Conservation (phyloP, 208 protist genomes). For the Angomonas deanei region DNA sequence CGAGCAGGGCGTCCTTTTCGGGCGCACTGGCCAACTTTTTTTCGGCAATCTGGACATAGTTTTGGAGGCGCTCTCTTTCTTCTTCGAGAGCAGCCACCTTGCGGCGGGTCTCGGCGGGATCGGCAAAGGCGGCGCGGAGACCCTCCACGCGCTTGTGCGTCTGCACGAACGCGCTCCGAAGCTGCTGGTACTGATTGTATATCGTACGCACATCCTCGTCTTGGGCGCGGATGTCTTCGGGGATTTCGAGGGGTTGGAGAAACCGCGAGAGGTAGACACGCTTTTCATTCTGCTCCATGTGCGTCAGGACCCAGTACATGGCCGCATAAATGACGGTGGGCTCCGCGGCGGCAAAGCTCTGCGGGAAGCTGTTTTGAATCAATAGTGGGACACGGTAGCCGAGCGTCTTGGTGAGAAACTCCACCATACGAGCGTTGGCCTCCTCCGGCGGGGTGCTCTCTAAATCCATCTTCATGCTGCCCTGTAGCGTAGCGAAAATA, state of each 20-base stretch:
- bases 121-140: slow-evolving; percentile 58
- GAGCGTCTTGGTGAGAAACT: slow-evolving; percentile 79
- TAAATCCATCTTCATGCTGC: slow-evolving; percentile 59
- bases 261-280: slow-evolving; percentile 88
- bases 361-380: slow-evolving; percentile 59
- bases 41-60: slow-evolving; percentile 66
- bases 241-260: slow-evolving; percentile 80
- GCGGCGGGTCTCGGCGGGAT: slow-evolving; percentile 70
- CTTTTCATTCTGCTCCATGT: slow-evolving; percentile 85
- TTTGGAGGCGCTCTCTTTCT: slow-evolving; percentile 63
- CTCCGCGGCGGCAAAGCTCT: slow-evolving; percentile 71
- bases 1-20: slow-evolving; percentile 78
- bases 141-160: slow-evolving; percentile 78
- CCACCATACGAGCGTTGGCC: slow-evolving; percentile 53
- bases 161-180: slow-evolving; percentile 73
- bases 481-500: slow-evolving; percentile 73
- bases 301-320: slow-evolving; percentile 85
- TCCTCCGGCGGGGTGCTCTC: slow-evolving; percentile 31
- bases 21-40: slow-evolving; percentile 63
- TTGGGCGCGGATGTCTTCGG: slow-evolving; percentile 76
- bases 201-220: slow-evolving; percentile 86
- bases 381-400: slow-evolving; percentile 77
- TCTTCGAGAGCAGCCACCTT: slow-evolving; percentile 70
- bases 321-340: slow-evolving; percentile 82
- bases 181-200: slow-evolving; percentile 80